Evolutionary conservation across 352 stramenopile genomes (phyloP).

Genomic region (Aphanomyces astaci): DNA sequence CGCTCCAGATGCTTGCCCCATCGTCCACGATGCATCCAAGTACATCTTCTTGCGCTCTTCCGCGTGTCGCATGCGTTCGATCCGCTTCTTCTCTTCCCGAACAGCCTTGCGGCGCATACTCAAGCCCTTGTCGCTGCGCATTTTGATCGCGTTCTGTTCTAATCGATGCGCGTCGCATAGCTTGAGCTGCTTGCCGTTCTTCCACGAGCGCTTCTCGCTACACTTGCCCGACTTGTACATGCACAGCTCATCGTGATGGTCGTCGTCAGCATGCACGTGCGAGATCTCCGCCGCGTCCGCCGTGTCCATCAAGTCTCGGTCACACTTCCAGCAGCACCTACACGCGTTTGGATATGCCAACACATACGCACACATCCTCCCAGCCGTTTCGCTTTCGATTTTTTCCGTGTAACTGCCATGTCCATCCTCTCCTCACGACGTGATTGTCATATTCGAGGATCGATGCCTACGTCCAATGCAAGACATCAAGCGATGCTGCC

Average conservation of each 20-base stretch:
- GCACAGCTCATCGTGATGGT: neutral
- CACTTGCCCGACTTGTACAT: slow-evolving; percentile 11
- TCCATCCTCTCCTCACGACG: too few relatives aligned
- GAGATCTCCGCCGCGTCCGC: neutral
- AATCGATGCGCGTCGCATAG: slow-evolving; percentile 4
- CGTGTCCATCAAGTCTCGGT: too few relatives aligned
- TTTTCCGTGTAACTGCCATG: too few relatives aligned
- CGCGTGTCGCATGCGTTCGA: neutral
- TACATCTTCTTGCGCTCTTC: slow-evolving; percentile 15
- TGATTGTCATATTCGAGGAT: too few relatives aligned
- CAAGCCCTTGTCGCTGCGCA: slow-evolving; percentile 10
- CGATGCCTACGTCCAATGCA: too few relatives aligned
- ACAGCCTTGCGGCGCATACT: neutral
- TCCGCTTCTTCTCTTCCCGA: slow-evolving; percentile 9
- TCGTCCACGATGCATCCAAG: neutral
- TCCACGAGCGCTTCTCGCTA: slow-evolving; percentile 4
- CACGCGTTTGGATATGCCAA: too few relatives aligned
- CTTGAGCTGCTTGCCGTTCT: slow-evolving; percentile 13
- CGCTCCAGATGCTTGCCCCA: too few relatives aligned
- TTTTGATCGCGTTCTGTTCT: slow-evolving; percentile 8
- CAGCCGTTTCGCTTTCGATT: neutral
- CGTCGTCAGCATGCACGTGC: neutral
- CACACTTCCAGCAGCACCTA: too few relatives aligned
- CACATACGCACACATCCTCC: neutral
- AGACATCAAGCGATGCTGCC: too few relatives aligned